Base-by-base conservation (phyloP, 345 rosid species). In the Citropsis articulata region DNA sequence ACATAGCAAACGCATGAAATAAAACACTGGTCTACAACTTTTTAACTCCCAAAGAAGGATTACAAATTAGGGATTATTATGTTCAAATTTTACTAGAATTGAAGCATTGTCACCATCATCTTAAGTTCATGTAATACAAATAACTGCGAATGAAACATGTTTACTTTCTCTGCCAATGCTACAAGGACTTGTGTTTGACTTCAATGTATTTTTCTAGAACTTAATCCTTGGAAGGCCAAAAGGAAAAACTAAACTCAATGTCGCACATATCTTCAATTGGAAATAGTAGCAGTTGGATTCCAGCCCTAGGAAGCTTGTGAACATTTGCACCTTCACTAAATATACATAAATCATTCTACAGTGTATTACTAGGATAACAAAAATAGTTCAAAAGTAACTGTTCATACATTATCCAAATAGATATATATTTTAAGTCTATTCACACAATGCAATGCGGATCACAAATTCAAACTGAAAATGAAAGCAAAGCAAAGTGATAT, bases 361-460 rank as follows among this genome's bases (percentile, higher is more conserved):
- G 10, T 7, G 59, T 8, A 35, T 14, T 14, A 16, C 22, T 4
- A 0, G 6, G 7, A 50, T 33, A 4, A 33, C 76, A 72, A 72
- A 57, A 57, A 57, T 4, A 21, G 13, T 4, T 72, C 30, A 45
- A 42, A 42, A 30, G 1, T 19, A 21, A 18, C 21, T 21, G 21
- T 28, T 42, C 45, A 6, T n/a, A 7, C 40, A 30, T 50, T 22
- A 33, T 48, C 33, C 21, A 65, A 75, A 42, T 4, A 19, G 24
- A 31, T 40, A 21, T 19, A 50, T 5, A 8, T 35, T 50, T 50
- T 50, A 50, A 27, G 71, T 12, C 22, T 13, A 64, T 13, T 48
- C 60, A 48, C 78, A 50, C 50, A 64, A 45, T 0, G 50, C 61
- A 75, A 63, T 50, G 78, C 63, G n/a, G 78, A 75, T 75, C 78